A percentile compares a stretch with the other conserved stretches of the same genome.
phyloP scores from a whole-genome alignment of 1,139 yeast genomes.

The Entelexis paramagnoliae region DNA sequence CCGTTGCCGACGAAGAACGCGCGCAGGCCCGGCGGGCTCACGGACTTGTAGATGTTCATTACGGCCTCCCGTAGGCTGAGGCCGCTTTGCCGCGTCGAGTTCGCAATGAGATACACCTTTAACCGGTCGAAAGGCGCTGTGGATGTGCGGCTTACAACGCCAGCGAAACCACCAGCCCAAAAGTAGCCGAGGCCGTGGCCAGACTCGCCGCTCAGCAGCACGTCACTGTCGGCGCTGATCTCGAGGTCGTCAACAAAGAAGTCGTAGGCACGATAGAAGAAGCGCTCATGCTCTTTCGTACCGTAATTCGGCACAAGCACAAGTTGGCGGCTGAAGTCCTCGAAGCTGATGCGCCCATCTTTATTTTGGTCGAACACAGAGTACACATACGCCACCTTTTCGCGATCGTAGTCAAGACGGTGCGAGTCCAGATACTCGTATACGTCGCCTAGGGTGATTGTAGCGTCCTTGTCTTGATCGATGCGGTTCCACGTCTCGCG shows the following conservation, averaged over 20 bases:
- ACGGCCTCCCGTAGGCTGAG: slow-evolving; percentile 58
- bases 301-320: slow-evolving; percentile 54
- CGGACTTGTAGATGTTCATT: slow-evolving; percentile 70
- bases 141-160: slow-evolving; percentile 92
- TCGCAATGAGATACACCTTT: slow-evolving; percentile 84
- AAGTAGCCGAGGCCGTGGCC: slow-evolving; percentile 62
- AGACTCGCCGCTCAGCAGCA: slow-evolving; percentile 62
- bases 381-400: slow-evolving; percentile 51
- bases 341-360: slow-evolving; percentile 66
- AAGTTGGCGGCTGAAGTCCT: slow-evolving; percentile 76
- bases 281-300: slow-evolving; percentile 11
- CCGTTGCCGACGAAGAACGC: slow-evolving; percentile 95
- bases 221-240: slow-evolving; percentile 83
- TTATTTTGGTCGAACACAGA: slow-evolving; percentile 48
- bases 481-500: slow-evolving; percentile 18
- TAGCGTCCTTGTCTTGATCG: slow-evolving; percentile 18
- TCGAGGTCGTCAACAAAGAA: slow-evolving; percentile 76
- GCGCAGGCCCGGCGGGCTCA: slow-evolving; percentile 48
- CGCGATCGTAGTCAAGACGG: slow-evolving; percentile 32
- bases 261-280: slow-evolving; percentile 64
- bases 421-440: slow-evolving; percentile 18
- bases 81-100: slow-evolving; percentile 49
- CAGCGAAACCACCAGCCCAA: slow-evolving; percentile 89
- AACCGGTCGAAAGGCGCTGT: slow-evolving; percentile 96
- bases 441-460: slow-evolving; percentile 19